Base-by-base conservation (phyloP, 805 yeast genomes). In the Kurtzmaniella fragi region DNA sequence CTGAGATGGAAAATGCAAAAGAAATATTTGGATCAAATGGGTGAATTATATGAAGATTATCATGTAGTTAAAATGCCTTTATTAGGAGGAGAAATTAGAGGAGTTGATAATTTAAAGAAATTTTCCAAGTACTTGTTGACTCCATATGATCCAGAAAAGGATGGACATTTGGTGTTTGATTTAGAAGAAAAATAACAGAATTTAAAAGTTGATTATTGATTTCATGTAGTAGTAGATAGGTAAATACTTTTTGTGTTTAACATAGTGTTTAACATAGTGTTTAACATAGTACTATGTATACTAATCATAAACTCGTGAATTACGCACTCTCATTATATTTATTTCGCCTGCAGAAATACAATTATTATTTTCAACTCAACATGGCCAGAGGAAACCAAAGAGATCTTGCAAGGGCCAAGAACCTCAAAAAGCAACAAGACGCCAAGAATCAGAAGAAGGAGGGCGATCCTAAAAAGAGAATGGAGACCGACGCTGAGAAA, bases 341-440 rank as follows among this genome's bases (percentile, higher is more conserved):
- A 20, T 20, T 20, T 20, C 25, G 7, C 25, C 25, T 20, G 25
- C 25, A 8, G 25, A 20, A 5, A 5, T 5, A 20, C 25, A 20
- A 5, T 30, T 25, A 16, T 5, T 6, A 39, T 27, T 11, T 15
- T 27, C 35, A 28, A 5, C 23, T 28, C 38, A 48, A 28, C 38
- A 90, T 91, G 97, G 82, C 96, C 38, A 78, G 99, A 70, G 99
- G 99, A 26, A 93, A 91, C 62, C 98, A 93, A 66, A 78, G 99
- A 62, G 99, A 91, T 31, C 75, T 85, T 52, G 97, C 97, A 26
- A 77, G 99, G 58, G 86, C 81, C 44, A 91, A 86, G 67, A 87
- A 86, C 64, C 59, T 68, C 60, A 93, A 91, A 70, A 91, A 91
- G 63, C 81, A 78, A 46, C 82, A 77, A 33, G 67, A 64, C 26